Evolutionary conservation across 2,329 filamentous ascomycete genomes (phyloP).

Genomic region (Chaetomiaceae sp.): DNA sequence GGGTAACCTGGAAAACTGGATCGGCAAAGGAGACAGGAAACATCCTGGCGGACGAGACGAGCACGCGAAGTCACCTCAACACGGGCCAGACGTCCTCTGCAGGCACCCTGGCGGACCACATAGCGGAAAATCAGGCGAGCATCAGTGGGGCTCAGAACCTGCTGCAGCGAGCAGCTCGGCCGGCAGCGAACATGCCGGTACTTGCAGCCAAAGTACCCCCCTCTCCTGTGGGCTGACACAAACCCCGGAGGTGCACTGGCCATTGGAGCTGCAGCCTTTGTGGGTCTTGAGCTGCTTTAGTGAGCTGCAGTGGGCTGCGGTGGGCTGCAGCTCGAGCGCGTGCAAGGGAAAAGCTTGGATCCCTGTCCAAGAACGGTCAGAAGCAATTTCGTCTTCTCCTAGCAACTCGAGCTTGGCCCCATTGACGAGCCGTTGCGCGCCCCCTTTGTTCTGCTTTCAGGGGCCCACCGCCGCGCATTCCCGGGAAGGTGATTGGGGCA

Average conservation of each 20-base stretch:
- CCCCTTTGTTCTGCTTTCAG: constrained; percentile 18
- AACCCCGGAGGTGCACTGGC: constrained; percentile 23
- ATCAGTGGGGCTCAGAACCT: not conserved
- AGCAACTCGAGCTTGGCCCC: constrained; percentile 20
- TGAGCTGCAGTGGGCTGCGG: not conserved
- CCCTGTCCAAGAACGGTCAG: constrained; percentile 28
- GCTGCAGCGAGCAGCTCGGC: constrained; percentile 4
- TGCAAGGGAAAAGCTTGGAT: constrained; percentile 22
- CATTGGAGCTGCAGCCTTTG: constrained; percentile 22
- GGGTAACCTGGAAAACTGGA: constrained; percentile 12
- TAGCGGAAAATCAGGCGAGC: not conserved
- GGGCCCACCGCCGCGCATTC: not conserved
- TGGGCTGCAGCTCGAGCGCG: constrained; percentile 25
- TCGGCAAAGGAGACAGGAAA: constrained; percentile 14
- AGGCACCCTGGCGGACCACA: not conserved
- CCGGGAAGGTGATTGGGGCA: constrained; percentile 9
- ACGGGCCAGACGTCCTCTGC: not conserved
- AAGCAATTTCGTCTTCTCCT: constrained; percentile 28
- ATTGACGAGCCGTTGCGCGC: constrained; percentile 11
- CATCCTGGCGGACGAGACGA: constrained; percentile 1
- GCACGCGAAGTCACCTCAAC: constrained; percentile 2
- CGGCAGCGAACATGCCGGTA: constrained; percentile 22
- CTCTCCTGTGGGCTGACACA: constrained; percentile 9
- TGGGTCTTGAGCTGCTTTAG: too few species aligned
- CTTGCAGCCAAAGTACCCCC: constrained; percentile 21